A percentile compares a stretch with the other conserved stretches of the same genome.
Evolutionary conservation across 2,329 filamentous ascomycete species (phyloP).

Genomic region (Uncinocarpus reesii): DNA sequence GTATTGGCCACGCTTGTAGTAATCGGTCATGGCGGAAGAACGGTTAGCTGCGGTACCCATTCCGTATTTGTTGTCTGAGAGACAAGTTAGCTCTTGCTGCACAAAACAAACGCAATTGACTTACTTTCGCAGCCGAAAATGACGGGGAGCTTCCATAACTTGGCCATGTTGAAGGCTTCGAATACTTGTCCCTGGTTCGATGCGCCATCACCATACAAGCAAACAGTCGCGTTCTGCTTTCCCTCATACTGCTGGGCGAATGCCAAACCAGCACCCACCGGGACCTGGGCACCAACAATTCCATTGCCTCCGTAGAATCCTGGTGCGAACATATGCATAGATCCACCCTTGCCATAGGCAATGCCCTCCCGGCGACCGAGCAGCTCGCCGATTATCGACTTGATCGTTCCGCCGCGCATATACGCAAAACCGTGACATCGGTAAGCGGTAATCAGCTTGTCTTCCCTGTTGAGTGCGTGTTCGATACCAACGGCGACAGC

Average conservation of each 20-base stretch:
- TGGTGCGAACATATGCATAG: constrained; percentile 99
- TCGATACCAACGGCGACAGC: constrained; percentile 95
- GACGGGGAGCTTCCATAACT: constrained; percentile 92
- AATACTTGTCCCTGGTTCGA: constrained; percentile 99
- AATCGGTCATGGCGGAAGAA: constrained; percentile 91
- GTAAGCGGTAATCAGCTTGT: constrained; percentile 96
- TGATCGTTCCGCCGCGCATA: constrained; percentile 86
- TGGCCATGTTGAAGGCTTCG: constrained; percentile 99
- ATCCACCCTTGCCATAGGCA: constrained; percentile 96
- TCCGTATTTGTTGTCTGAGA: constrained; percentile 96
- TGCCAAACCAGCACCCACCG: constrained; percentile 88
- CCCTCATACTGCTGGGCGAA: constrained; percentile 93
- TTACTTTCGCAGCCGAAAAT: constrained; percentile 97
- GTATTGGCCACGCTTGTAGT: constrained; percentile 99
- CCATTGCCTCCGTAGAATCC: constrained; percentile 98
- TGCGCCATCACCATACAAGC: constrained; percentile 95
- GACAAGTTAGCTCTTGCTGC: constrained; percentile 20
- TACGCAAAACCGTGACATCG: constrained; percentile 96
- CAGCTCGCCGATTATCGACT: constrained; percentile 91
- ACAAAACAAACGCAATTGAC: constrained; percentile 31
- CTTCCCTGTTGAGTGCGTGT: constrained; percentile 79
- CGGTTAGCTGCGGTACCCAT: constrained; percentile 96
- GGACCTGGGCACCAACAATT: constrained; percentile 97
- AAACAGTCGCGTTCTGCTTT: constrained; percentile 74
- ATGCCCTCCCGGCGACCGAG: constrained; percentile 93